Conservation (phyloP, 129 eudicot genomes). For the Flaveria sonorensis region DNA sequence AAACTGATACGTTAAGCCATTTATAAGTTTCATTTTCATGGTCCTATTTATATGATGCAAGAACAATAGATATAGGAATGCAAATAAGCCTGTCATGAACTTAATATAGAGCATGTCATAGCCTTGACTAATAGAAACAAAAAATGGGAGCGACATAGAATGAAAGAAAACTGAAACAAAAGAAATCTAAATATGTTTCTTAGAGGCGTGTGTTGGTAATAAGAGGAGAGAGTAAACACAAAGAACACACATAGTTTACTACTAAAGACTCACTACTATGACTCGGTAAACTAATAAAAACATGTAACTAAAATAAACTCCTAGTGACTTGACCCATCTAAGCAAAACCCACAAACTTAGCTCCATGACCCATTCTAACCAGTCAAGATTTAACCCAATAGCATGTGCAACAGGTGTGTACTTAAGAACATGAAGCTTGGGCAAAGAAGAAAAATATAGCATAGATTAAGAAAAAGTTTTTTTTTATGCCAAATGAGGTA, state of each 20-base stretch:
- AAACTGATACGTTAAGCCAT: not conserved
- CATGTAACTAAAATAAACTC: too few relatives aligned
- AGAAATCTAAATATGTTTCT: not conserved
- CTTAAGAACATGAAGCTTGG: slow-evolving; percentile 6
- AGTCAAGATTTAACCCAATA: too few relatives aligned
- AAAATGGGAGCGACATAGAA: not conserved
- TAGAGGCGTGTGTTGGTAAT: not conserved
- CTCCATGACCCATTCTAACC: too few relatives aligned
- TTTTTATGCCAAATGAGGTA: not conserved
- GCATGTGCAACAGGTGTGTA: not conserved
- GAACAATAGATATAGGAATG: not conserved
- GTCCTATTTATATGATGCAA: not conserved
- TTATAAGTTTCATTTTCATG: not conserved
- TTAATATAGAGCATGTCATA: not conserved
- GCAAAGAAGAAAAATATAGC: not conserved
- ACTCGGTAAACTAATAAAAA: too few relatives aligned
- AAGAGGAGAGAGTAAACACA: too few relatives aligned
- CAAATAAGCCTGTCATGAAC: not conserved
- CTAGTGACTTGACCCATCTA: too few relatives aligned
- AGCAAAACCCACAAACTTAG: too few relatives aligned
- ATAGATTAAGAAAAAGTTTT: not conserved
- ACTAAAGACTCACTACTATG: too few relatives aligned
- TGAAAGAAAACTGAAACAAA: not conserved
- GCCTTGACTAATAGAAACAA: not conserved
- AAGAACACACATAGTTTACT: too few relatives aligned